These are phyloP conservation scores for Glaciozyma antarctica DNA, from an alignment of 768 basidiomycete species.

Conservation along the genomic window DNA sequence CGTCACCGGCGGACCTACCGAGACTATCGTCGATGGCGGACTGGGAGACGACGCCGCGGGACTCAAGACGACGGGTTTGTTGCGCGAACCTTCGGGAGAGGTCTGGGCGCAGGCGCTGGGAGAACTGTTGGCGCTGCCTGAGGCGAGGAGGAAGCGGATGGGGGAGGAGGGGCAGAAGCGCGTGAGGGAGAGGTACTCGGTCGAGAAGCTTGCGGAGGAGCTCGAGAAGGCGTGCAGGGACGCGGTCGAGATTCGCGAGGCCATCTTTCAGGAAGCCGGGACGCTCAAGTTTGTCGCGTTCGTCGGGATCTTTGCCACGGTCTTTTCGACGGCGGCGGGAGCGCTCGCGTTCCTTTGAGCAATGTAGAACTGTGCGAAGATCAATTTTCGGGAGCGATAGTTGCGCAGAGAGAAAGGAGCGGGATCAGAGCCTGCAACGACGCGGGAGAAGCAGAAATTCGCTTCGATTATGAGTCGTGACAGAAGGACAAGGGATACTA, in stretches of 20 bases:
- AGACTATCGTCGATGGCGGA: constrained; percentile 56
- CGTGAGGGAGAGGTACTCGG: constrained; percentile 59
- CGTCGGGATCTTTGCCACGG: not conserved
- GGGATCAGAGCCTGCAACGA: too few species aligned
- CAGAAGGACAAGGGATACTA: too few species aligned
- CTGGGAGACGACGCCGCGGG: constrained; percentile 3
- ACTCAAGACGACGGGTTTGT: constrained; percentile 57
- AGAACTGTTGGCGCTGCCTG: constrained; percentile 45
- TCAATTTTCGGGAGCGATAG: too few species aligned
- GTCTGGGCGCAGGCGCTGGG: constrained; percentile 62
- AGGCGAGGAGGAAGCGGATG: constrained; percentile 46
- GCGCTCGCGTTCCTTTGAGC: not conserved
- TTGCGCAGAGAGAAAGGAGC: too few species aligned
- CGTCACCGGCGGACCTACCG: constrained; percentile 74
- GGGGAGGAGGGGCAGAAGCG: constrained; percentile 52
- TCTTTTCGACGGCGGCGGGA: not conserved
- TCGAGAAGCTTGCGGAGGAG: constrained; percentile 43
- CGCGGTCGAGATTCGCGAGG: constrained; percentile 15
- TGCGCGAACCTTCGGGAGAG: constrained; percentile 53
- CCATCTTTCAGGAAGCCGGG: constrained; percentile 22
- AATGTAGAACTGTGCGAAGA: too few species aligned
- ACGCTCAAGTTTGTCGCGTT: not conserved
- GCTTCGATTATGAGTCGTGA: too few species aligned
- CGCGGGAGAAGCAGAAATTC: too few species aligned
- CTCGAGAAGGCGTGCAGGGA: constrained; percentile 50